These are phyloP conservation scores for Neofusicoccum parvum DNA, from an alignment of 2,329 filamentous ascomycete genomes.

Conservation along the genomic window DNA sequence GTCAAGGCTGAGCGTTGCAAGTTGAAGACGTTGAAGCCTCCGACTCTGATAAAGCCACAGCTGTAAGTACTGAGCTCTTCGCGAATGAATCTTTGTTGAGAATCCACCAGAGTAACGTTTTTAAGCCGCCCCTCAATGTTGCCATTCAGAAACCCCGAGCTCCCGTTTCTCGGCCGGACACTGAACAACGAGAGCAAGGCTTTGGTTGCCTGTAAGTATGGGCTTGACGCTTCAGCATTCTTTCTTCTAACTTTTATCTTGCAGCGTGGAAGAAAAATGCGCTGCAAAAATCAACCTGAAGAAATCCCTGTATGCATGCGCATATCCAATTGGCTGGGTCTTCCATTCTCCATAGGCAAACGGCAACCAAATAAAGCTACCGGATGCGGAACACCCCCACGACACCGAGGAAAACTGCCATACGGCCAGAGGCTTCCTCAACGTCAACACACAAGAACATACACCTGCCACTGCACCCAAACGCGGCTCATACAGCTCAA, in stretches of 20 bases:
- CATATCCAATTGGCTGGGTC: neutral
- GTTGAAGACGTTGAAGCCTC: neutral
- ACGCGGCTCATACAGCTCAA: too few relatives aligned
- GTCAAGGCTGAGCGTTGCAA: conserved; percentile 11
- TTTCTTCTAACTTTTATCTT: neutral
- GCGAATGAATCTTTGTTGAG: neutral
- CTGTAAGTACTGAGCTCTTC: neutral
- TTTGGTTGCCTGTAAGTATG: neutral
- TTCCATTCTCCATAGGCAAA: neutral
- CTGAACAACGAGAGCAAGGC: neutral
- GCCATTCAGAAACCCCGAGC: conserved; percentile 4
- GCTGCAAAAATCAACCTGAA: neutral
- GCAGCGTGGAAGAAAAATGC: neutral
- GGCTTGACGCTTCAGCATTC: too few relatives aligned
- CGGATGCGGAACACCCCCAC: too few relatives aligned
- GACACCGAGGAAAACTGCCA: too few relatives aligned
- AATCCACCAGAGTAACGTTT: neutral
- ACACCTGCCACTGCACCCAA: too few relatives aligned
- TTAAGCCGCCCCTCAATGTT: neutral
- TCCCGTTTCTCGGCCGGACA: neutral
- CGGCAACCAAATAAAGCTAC: too few relatives aligned
- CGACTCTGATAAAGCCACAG: neutral
- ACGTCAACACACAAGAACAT: too few relatives aligned
- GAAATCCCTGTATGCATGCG: neutral
- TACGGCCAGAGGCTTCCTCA: too few relatives aligned